A percentile compares a stretch with the other conserved stretches of the same genome.
Evolutionary conservation across 805 yeast species (phyloP).

Genomic region (Myxozyma vanderwaltii): DNA sequence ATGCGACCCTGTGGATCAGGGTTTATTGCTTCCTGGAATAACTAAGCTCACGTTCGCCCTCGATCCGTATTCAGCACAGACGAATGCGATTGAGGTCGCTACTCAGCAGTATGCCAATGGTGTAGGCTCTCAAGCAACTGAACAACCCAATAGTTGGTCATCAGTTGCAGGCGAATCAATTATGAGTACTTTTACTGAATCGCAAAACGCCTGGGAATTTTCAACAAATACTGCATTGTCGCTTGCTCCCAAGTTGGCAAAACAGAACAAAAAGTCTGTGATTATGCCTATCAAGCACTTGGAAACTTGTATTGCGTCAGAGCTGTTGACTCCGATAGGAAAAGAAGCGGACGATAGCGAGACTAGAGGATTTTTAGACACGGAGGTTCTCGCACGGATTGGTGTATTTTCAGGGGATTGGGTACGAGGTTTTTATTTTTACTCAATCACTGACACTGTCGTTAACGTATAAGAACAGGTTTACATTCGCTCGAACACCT

Average conservation of each 20-base stretch:
- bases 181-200: conserved; percentile 3
- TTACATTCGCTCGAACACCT: neutral
- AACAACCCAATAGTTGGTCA: conserved; percentile 28
- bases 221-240: conserved; percentile 6
- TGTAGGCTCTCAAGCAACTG: neutral
- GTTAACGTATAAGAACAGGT: neutral
- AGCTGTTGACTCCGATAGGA: conserved; percentile 17
- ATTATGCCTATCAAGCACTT: conserved; percentile 31
- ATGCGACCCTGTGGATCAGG: conserved; percentile 78
- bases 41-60: conserved; percentile 61
- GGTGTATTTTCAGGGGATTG: conserved; percentile 73
- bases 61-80: conserved; percentile 32
- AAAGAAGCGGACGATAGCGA: conserved; percentile 49
- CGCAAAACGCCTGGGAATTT: conserved; percentile 3
- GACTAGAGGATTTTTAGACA: conserved; percentile 50
- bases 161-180: conserved; percentile 19
- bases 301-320: conserved; percentile 15
- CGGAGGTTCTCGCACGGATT: conserved; percentile 55
- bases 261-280: conserved; percentile 20
- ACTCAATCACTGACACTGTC: neutral
- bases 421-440: conserved; percentile 38
- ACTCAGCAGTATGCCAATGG: conserved; percentile 31
- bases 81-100: neutral
- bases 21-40: conserved; percentile 47
- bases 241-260: conserved; percentile 10